These are phyloP conservation scores for Penicillium chermesinum DNA, from an alignment of 495 filamentous ascomycete genomes.

Conservation along the genomic window DNA sequence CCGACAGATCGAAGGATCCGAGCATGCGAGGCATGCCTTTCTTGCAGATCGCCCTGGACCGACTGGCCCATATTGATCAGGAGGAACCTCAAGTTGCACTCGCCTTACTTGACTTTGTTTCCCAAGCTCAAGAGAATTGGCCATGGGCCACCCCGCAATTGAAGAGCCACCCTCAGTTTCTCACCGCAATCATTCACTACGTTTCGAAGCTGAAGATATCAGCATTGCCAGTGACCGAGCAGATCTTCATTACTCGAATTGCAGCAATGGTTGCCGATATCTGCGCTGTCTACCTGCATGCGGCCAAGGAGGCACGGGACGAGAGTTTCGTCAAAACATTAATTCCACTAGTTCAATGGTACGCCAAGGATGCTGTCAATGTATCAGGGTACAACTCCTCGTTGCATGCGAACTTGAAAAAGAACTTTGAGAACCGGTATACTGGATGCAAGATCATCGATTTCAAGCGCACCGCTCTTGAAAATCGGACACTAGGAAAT, in stretches of 20 bases:
- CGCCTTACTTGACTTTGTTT: conserved; percentile 79
- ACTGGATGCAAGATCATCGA: conserved; percentile 60
- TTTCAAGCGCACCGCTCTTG: conserved; percentile 70
- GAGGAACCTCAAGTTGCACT: conserved; percentile 57
- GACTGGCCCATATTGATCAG: conserved; percentile 61
- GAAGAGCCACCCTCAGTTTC: conserved; percentile 65
- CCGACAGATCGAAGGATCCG: conserved; percentile 30
- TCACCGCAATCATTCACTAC: conserved; percentile 62
- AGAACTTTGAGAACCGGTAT: conserved; percentile 77
- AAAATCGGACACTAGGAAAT: conserved; percentile 56
- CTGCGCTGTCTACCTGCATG: conserved; percentile 86
- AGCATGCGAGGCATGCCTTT: conserved; percentile 55
- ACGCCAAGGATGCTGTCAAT: conserved; percentile 64
- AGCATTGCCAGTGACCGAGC: conserved; percentile 36
- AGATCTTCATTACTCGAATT: conserved; percentile 59
- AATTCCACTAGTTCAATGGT: conserved; percentile 69
- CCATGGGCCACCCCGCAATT: conserved; percentile 79
- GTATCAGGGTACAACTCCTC: conserved; percentile 77
- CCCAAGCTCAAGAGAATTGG: conserved; percentile 83
- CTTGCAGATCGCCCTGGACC: conserved; percentile 68
- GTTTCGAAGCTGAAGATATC: conserved; percentile 56
- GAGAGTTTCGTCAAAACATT: conserved; percentile 60
- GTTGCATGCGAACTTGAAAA: conserved; percentile 74
- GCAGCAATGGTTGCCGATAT: conserved; percentile 80
- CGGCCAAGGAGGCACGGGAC: conserved; percentile 66